phyloP scores from a whole-genome alignment of 129 eudicot genomes.

The Chrysanthemum seticuspe region DNA sequence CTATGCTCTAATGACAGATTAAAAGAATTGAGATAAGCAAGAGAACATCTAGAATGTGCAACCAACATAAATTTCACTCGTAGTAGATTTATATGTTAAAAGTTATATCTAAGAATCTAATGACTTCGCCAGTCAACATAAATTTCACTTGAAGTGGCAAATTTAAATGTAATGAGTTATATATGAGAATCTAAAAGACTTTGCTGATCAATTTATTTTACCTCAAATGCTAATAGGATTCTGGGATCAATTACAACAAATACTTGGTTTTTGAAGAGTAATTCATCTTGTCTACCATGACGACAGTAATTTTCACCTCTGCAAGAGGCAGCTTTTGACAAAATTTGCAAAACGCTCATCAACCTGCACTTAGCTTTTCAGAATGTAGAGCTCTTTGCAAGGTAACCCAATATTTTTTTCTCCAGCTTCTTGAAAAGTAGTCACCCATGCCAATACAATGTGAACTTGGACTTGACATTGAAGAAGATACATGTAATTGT shows the following conservation, averaged over 20 bases:
- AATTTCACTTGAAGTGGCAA: background rate
- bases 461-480: slow-evolving; percentile 89
- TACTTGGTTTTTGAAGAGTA: slow-evolving; percentile 51
- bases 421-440: slow-evolving; percentile 90
- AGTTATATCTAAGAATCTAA: background rate
- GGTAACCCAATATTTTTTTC: slow-evolving; percentile 72
- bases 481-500: slow-evolving; percentile 47
- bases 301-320: slow-evolving; percentile 65
- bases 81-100: background rate
- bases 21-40: background rate
- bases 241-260: slow-evolving; percentile 58
- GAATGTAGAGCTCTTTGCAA: slow-evolving; percentile 63
- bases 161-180: background rate
- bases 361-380: slow-evolving; percentile 54
- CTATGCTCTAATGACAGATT: background rate
- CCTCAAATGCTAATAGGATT: slow-evolving; percentile 15
- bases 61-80: background rate
- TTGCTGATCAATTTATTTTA: slow-evolving; percentile 20
- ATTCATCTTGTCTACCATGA: slow-evolving; percentile 72
- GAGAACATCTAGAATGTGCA: too few relatives aligned
- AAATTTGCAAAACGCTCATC: slow-evolving; percentile 51
- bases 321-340: slow-evolving; percentile 47
- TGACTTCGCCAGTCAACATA: too few relatives aligned
- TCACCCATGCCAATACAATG: slow-evolving; percentile 83
- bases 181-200: background rate